Base-by-base conservation (phyloP, 129 eudicot species). In the Arctium lappa region DNA sequence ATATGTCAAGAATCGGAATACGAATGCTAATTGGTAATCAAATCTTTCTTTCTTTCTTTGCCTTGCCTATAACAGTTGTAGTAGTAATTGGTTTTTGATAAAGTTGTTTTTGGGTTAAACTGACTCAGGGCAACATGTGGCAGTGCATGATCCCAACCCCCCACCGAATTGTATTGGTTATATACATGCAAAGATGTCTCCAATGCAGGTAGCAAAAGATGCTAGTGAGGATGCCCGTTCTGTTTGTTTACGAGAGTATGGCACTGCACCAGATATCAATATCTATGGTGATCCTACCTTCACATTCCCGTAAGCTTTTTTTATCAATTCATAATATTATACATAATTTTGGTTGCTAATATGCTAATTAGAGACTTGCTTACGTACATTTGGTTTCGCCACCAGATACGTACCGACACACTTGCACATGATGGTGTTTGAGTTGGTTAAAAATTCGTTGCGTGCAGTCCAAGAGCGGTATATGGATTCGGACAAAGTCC, bases 181-280 rank as follows among this genome's bases (percentile, higher is more conserved):
- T 74, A 95, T 95, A 83, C 98, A 95, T 79, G 83, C 95, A 77
- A 95, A 95, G 85, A 91, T 95, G 99, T 95, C 99, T 27, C 99
- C 99, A 0, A 85, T 93, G 27, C 89, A 91, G 87, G 97, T 95
- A 39, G 98, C 95, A 50, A 85, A 88, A 86, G 79, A 86, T 88
- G 98, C 99, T 44, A 89, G 97, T 82, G 99, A 95, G 75, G 99
- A 95, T 89, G 99, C 99, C 80, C 97, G 99, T 68, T 79, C 87
- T 75, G 82, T 95, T 60, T 95, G 99, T 72, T 78, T 90, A 84
- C 89, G 97, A 32, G 97, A 95, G 73, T 95, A 91, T 85, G 99
- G 99, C 15, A 88, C 91, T 84, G 97, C 98, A 68, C 99, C 99
- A 5, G 95, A 95, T 9, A 82, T 95, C 62, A 88, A 66, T n/a